Percentiles rank a stretch among this genome's conserved stretches.
Conservation (phyloP, 1,139 yeast genomes). For the Taphrina flavorubra region DNA sequence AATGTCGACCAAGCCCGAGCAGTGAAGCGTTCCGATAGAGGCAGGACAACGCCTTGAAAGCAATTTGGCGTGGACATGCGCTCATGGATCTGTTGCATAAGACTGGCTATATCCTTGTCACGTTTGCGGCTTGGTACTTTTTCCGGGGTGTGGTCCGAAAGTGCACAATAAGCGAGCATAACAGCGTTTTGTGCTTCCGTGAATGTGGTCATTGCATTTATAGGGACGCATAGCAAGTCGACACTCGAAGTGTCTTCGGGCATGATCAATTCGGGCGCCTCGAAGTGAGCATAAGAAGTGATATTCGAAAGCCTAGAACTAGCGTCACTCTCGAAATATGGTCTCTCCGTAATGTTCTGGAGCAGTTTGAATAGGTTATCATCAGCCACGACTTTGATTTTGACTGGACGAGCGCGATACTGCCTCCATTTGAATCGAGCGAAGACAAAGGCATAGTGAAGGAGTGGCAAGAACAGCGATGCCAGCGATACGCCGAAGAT, state of each 20-base stretch:
- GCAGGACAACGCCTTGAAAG: constrained; percentile 10
- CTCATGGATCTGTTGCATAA: background rate
- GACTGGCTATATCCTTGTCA: background rate
- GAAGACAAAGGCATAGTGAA: constrained; percentile 9
- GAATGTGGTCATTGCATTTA: constrained; percentile 4
- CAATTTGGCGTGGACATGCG: background rate
- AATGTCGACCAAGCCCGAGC: constrained; percentile 20
- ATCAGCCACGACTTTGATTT: constrained; percentile 16
- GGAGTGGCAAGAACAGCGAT: constrained; percentile 9
- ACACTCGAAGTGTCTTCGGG: constrained; percentile 1
- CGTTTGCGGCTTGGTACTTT: background rate
- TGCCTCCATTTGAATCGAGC: constrained; percentile 11
- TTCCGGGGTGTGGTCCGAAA: background rate
- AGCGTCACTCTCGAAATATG: background rate
- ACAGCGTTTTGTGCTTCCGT: background rate
- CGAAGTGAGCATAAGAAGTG: constrained; percentile 5
- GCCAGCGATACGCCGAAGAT: constrained; percentile 12
- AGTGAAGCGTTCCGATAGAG: constrained; percentile 15
- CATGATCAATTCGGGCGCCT: background rate
- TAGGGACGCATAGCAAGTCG: constrained; percentile 4
- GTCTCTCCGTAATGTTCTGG: background rate
- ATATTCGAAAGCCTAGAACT: background rate
- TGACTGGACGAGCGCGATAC: constrained; percentile 12
- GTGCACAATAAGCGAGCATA: constrained; percentile 1
- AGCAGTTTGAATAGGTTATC: background rate